phyloP scores from a whole-genome alignment of 305 asterid species.

The Fraxinus paxiana region DNA sequence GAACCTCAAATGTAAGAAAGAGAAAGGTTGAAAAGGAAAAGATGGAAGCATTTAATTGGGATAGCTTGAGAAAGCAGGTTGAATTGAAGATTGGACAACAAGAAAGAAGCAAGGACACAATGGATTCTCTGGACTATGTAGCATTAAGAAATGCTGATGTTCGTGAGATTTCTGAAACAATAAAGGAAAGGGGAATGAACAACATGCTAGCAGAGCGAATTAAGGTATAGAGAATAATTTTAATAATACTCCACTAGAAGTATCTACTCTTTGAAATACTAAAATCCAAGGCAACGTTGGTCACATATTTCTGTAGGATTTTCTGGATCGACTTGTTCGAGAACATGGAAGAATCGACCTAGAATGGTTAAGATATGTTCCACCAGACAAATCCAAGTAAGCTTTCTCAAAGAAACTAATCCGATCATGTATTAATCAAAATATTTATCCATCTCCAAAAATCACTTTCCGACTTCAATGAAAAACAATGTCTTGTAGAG shows the following conservation, averaged over 20 bases:
- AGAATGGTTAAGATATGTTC: slow-evolving; percentile 82
- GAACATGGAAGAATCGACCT: slow-evolving; percentile 83
- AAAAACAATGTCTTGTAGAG: slow-evolving; percentile 48
- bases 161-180: slow-evolving; percentile 58
- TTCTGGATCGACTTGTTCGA: slow-evolving; percentile 63
- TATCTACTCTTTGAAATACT: background rate
- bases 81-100: background rate
- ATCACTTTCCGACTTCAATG: slow-evolving; percentile 6
- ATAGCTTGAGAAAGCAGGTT: slow-evolving; percentile 41
- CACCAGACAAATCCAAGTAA: slow-evolving; percentile 72
- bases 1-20: slow-evolving; percentile 32
- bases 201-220: slow-evolving; percentile 91
- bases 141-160: slow-evolving; percentile 68
- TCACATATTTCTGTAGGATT: slow-evolving; percentile 59
- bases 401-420: slow-evolving; percentile 23
- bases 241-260: background rate
- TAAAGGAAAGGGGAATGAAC: slow-evolving; percentile 94
- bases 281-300: slow-evolving; percentile 7
- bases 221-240: slow-evolving; percentile 43
- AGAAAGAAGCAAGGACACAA: slow-evolving; percentile 51
- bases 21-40: slow-evolving; percentile 26
- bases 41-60: slow-evolving; percentile 40
- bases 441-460: slow-evolving; percentile 3
- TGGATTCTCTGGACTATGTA: slow-evolving; percentile 83
- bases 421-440: slow-evolving; percentile 7